A percentile compares a stretch with the other conserved stretches of the same genome.
Conservation (phyloP, 2,329 filamentous ascomycete species). For the Knoxdaviesia capensis region DNA sequence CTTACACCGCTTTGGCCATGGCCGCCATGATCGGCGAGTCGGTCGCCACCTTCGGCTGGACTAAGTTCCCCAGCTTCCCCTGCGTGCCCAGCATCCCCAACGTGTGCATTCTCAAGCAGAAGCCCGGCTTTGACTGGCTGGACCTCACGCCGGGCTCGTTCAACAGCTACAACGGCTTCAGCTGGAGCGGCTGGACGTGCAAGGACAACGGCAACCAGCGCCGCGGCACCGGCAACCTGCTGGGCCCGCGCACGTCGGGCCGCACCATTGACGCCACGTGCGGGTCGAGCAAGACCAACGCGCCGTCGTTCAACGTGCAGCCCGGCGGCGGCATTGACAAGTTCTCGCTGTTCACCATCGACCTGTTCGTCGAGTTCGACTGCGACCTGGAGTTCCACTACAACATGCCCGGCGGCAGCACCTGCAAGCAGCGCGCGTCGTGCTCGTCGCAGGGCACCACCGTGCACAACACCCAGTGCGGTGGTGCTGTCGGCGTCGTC, state of each 20-base stretch:
- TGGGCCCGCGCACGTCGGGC: conserved; percentile 29
- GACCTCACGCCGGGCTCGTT: conserved; percentile 42
- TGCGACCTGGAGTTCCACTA: conserved; percentile 73
- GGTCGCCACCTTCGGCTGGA: conserved; percentile 19
- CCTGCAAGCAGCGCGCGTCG: conserved; percentile 55
- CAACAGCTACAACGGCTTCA: conserved; percentile 47
- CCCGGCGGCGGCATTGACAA: conserved; percentile 21
- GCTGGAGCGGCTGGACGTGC: conserved; percentile 56
- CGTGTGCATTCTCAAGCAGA: conserved; percentile 52
- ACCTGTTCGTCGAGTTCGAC: conserved; percentile 56
- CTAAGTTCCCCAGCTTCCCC: conserved; percentile 28
- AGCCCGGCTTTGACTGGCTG: conserved; percentile 50
- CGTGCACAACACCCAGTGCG: conserved; percentile 74
- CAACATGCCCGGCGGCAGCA: conserved; percentile 62
- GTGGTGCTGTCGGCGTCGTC: conserved; percentile 67
- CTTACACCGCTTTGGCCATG: conserved; percentile 25
- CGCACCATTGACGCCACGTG: conserved; percentile 41
- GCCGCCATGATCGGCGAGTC: conserved; percentile 29
- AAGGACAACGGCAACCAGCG: conserved; percentile 36
- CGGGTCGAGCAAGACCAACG: conserved; percentile 20
- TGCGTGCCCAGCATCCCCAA: conserved; percentile 58
- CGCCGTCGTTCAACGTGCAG: conserved; percentile 38
- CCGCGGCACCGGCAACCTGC: conserved; percentile 16
- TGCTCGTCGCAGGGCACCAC: conserved; percentile 50
- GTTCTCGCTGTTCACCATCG: conserved; percentile 60